Evolutionary conservation across 2,329 filamentous ascomycete genomes (phyloP).

Genomic region (Xenoacremonium recifei): DNA sequence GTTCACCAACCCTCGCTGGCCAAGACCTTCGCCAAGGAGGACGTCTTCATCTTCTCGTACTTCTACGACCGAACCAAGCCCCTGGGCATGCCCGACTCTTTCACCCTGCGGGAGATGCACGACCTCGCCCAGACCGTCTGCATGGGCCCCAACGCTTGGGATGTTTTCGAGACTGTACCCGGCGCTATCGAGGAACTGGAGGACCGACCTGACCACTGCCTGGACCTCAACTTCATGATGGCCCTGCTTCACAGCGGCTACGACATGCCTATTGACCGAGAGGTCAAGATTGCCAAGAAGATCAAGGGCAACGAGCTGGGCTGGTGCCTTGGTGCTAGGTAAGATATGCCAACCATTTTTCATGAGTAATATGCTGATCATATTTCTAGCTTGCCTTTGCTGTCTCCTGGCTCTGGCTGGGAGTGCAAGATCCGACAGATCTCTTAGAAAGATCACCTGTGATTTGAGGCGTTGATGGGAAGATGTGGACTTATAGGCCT

Average conservation of each 20-base stretch:
- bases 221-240: constrained; percentile 96
- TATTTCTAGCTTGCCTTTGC: constrained; percentile 69
- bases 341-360: constrained; percentile 33
- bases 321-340: constrained; percentile 97
- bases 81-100: constrained; percentile 97
- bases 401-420: constrained; percentile 84
- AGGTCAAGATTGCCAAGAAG: constrained; percentile 98
- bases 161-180: constrained; percentile 72
- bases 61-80: constrained; percentile 95
- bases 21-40: constrained; percentile 89
- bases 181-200: constrained; percentile 77
- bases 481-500: too few species aligned
- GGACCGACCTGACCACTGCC: constrained; percentile 83
- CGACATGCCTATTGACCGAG: constrained; percentile 94
- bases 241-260: constrained; percentile 92
- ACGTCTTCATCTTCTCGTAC: constrained; percentile 96
- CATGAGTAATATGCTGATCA: constrained; percentile 13
- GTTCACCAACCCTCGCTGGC: constrained; percentile 89
- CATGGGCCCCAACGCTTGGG: constrained; percentile 74
- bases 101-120: constrained; percentile 86
- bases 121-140: constrained; percentile 85
- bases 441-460: constrained; percentile 43
- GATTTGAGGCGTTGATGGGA: constrained; percentile 2
- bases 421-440: constrained; percentile 81
- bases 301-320: constrained; percentile 95